Conservation (phyloP, 2,329 filamentous ascomycete species). For the Truncatella angustata region DNA sequence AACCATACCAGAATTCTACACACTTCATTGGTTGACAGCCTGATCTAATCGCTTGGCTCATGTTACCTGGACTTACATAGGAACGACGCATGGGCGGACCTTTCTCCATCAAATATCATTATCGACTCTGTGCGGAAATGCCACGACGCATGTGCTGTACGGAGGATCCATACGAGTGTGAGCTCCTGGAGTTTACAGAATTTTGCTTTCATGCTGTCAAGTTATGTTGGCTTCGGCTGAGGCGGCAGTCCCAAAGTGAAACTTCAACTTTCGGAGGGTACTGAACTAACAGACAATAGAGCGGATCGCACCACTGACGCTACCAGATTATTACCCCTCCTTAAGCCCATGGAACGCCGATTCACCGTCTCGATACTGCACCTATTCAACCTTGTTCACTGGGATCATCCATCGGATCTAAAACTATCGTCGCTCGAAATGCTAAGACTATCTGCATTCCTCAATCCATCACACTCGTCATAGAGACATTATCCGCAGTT, state of each 20-base stretch:
- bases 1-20: background rate
- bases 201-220: background rate
- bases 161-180: too few relatives aligned
- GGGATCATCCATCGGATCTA: background rate
- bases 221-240: background rate
- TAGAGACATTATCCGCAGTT: slow-evolving; percentile 9
- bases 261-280: background rate
- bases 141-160: too few relatives aligned
- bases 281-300: background rate
- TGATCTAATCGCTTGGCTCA: background rate
- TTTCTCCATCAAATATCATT: background rate
- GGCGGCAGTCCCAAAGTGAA: slow-evolving; percentile 2
- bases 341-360: too few relatives aligned
- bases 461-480: slow-evolving; percentile 10
- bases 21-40: slow-evolving; percentile 4
- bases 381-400: background rate
- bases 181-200: background rate
- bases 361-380: background rate
- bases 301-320: background rate
- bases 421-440: background rate
- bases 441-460: slow-evolving; percentile 6
- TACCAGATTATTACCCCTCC: background rate
- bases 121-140: too few relatives aligned
- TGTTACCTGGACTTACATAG: slow-evolving; percentile 3
- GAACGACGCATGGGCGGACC: background rate